Conservation (phyloP, 2,329 filamentous ascomycete genomes). For the Pestalotiopsis sp. region DNA sequence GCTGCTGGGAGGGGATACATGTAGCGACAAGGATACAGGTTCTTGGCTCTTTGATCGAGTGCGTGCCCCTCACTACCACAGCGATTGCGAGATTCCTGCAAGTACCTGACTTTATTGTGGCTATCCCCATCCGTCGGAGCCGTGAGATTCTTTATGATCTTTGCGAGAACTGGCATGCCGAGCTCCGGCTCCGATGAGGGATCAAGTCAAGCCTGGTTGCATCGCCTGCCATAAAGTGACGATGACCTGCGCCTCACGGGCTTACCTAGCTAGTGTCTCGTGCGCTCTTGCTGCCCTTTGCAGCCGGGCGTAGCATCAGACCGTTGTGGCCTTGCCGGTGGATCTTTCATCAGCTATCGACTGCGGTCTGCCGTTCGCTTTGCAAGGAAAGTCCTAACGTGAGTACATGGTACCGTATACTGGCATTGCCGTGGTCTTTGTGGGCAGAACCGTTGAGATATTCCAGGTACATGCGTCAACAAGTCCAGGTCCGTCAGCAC, state of each 20-base stretch:
- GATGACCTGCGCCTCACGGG: background rate
- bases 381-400: background rate
- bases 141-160: background rate
- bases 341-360: background rate
- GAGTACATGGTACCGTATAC: background rate
- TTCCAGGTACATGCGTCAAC: constrained; percentile 10
- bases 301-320: background rate
- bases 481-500: background rate
- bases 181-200: background rate
- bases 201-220: background rate
- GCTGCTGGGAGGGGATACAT: background rate
- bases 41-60: background rate
- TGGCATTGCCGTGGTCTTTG: background rate
- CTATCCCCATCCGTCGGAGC: background rate
- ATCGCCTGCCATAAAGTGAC: background rate
- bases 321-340: background rate
- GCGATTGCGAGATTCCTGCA: background rate
- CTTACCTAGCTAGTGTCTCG: background rate
- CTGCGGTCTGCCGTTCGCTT: background rate
- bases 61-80: background rate
- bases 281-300: background rate
- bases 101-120: background rate
- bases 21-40: background rate
- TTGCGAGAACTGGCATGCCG: background rate
- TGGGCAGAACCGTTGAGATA: background rate